Evolutionary conservation across 441 rosid genomes (phyloP).

Genomic region (Jatropha podagrica): DNA sequence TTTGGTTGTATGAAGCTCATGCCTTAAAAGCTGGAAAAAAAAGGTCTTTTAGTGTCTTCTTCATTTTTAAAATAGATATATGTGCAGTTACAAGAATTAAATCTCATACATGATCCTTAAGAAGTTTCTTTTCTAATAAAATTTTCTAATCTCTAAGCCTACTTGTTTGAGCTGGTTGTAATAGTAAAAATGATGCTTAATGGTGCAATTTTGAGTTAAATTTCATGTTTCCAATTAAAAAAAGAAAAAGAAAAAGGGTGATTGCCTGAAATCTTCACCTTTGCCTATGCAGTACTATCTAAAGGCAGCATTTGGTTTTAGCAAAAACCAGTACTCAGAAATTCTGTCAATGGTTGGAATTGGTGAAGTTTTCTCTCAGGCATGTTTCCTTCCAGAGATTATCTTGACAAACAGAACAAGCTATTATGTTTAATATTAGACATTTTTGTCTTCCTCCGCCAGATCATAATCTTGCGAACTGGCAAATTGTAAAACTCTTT

Average conservation of each 20-base stretch:
- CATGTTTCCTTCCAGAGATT: neutral
- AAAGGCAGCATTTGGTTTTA: conserved; percentile 52
- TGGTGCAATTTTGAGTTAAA: neutral
- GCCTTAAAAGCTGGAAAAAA: too few relatives aligned
- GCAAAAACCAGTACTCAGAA: conserved; percentile 56
- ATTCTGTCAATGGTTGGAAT: conserved; percentile 46
- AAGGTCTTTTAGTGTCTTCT: too few relatives aligned
- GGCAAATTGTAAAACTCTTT: too few relatives aligned
- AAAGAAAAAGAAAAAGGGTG: neutral
- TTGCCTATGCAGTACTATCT: conserved; percentile 45
- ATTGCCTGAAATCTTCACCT: conserved; percentile 1
- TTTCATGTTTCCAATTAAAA: neutral
- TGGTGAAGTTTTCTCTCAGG: conserved; percentile 59
- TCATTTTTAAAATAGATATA: too few relatives aligned
- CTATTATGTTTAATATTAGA: neutral
- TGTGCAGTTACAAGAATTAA: too few relatives aligned
- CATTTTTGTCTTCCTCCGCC: neutral
- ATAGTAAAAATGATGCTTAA: too few relatives aligned
- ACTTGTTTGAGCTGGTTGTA: too few relatives aligned
- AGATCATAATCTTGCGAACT: too few relatives aligned
- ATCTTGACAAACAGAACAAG: neutral
- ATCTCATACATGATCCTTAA: too few relatives aligned
- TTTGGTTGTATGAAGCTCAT: too few relatives aligned
- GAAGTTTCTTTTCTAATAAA: too few relatives aligned
- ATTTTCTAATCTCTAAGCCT: too few relatives aligned